These are phyloP conservation scores for Pseudoturritis turrita DNA, from an alignment of 345 rosid genomes.

Conservation along the genomic window DNA sequence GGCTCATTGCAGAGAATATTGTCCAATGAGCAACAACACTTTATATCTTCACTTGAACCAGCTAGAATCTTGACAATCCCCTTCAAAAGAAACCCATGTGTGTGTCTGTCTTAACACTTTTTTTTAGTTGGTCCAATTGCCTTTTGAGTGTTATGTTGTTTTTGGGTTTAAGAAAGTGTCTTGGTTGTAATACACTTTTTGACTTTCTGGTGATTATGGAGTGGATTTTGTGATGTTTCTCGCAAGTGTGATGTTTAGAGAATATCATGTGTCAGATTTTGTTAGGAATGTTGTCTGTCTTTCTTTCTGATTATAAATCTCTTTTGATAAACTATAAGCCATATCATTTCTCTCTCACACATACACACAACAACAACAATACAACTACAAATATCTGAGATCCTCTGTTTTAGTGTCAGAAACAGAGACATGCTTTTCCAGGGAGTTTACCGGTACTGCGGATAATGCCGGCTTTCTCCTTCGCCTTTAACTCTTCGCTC, in stretches of 20 bases:
- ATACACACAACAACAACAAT: not conserved
- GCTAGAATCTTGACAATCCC: no score
- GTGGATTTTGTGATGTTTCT: no score
- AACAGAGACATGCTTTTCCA: slow-evolving; percentile 26
- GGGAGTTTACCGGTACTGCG: slow-evolving; percentile 61
- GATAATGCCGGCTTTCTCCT: slow-evolving; percentile 49
- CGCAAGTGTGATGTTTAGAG: not conserved
- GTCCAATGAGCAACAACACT: no score
- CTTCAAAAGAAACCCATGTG: no score
- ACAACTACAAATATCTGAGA: slow-evolving; percentile 5
- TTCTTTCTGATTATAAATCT: not conserved
- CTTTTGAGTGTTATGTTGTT: no score
- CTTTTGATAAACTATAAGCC: not conserved
- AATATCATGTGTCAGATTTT: not conserved
- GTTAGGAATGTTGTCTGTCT: not conserved
- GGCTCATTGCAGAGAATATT: no score
- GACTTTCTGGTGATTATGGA: no score
- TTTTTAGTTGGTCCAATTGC: no score
- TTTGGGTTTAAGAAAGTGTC: no score
- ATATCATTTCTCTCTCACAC: not conserved
- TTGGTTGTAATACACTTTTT: no score
- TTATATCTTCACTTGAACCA: no score
- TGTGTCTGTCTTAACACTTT: no score
- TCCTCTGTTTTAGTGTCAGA: slow-evolving; percentile 17
- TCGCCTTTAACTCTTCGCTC: slow-evolving; percentile 47